Evolutionary conservation across 805 yeast genomes (phyloP), one percentile per base, ranked within the genome.

Genomic region (Blastobotrys attinorum): DNA sequence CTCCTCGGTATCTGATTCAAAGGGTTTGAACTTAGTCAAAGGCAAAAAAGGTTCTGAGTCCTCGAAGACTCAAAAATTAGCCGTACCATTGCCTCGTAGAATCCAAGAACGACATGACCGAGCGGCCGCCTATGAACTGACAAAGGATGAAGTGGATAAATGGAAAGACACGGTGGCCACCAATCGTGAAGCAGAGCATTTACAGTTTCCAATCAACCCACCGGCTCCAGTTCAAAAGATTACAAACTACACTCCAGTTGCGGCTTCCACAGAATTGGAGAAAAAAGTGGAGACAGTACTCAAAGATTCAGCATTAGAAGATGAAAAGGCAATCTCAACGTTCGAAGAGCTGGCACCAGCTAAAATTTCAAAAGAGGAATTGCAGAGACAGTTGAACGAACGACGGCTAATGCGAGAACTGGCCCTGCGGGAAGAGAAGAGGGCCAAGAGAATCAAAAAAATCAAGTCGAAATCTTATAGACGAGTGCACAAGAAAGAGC

Each of bases 341-440:
- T 89, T 88, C 62, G 97, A 90, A 62, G 85, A 89, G 43, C 73
- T 87, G 29, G 89, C 85, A 5, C 77, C 84, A 2, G 88, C 95
- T 1, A 81, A 82, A 57, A 65, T 90, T 62, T 73, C 92, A 0
- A 75, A 81, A 22, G 94, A 83, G 48, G 97, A 92, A 40, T 65
- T 90, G 67, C 66, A 69, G 44, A 77, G 79, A 59, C 73, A 94
- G 47, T 81, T 92, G 5, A 76, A 77, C 47, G 96, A 90, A 64
- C 71, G 90, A 53, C 76, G 97, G 53, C 65, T 83, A 57, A 87
- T 88, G 96, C 76, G 98, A 51, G 98, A 92, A 60, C 74, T 90
- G 50, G 86, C 90, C 96, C 92, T 88, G 68, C 75, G 97, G 56
- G 97, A 90, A 56, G 97, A 90, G 67, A 76, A 81, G 58, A 81